A percentile compares a stretch with the other conserved stretches of the same genome.
Evolutionary conservation across 768 basidiomycete genomes (phyloP).

Genomic region (Imleria badia): DNA sequence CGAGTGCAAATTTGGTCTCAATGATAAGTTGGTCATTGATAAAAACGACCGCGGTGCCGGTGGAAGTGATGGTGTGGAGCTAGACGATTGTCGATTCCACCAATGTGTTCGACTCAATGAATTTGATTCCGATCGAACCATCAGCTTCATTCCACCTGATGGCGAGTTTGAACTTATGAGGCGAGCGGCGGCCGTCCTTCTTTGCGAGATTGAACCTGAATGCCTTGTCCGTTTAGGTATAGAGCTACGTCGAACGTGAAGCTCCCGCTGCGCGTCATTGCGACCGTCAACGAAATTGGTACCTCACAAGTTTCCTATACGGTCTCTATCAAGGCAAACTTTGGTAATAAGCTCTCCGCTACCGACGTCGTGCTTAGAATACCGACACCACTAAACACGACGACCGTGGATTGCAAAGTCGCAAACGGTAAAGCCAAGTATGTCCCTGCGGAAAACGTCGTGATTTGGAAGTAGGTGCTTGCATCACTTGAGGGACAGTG

Average conservation of each 20-base stretch:
- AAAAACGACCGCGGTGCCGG: conserved; percentile 61
- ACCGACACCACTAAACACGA: conserved; percentile 95
- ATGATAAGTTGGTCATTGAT: conserved; percentile 97
- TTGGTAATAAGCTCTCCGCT: conserved; percentile 88
- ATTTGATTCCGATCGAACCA: conserved; percentile 91
- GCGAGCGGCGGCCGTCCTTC: conserved; percentile 40
- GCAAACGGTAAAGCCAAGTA: conserved; percentile 96
- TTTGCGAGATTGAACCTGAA: conserved; percentile 1
- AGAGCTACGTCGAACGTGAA: conserved; percentile 96
- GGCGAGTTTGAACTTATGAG: conserved; percentile 99
- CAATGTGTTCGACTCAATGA: conserved; percentile 95
- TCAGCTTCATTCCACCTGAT: conserved; percentile 97
- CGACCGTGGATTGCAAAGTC: conserved; percentile 88
- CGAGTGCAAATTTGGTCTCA: conserved; percentile 98
- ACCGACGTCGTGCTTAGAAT: conserved; percentile 91
- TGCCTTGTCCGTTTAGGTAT: conserved; percentile 54
- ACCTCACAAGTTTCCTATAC: conserved; percentile 91
- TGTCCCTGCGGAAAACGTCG: conserved; percentile 91
- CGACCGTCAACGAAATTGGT: conserved; percentile 91
- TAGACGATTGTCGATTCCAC: conserved; percentile 98
- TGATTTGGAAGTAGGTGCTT: conserved; percentile 91
- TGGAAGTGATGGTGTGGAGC: conserved; percentile 74
- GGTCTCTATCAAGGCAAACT: conserved; percentile 84
- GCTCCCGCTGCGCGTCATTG: conserved; percentile 84
- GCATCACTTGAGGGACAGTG: not conserved